Base-by-base conservation (phyloP, 148 eudicot species). In the Fagopyrum tataricum region DNA sequence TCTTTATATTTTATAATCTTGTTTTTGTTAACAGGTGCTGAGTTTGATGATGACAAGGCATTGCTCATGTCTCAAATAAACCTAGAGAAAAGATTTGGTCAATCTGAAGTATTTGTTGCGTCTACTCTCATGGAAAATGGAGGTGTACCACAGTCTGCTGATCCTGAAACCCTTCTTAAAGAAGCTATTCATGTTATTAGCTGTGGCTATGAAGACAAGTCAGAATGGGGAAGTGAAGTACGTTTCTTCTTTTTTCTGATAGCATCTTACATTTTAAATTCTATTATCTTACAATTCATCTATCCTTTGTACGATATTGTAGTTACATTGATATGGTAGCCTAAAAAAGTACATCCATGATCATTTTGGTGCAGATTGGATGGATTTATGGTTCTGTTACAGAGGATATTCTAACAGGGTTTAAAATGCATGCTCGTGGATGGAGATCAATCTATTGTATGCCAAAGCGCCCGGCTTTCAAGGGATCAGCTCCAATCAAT, bases 371-470 rank as follows among this genome's bases (percentile, higher is more conserved):
- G 76, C 87, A 90, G 95, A 87, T 90, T 77, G 95, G 91, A 46
- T 90, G 95, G 95, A 90, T 90, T 76, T 90, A 90, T 68, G 95
- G 95, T 15, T 90, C 95, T 0, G 94, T 89, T 37, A 89, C 94
- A 18, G 94, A 89, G 80, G 94, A 89, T 84, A 89, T 89, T 82
- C 84, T 90, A 11, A 90, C 91, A 5, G 95, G 95, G 68, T 90
- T 90, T 23, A 90, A 90, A 79, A 90, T 90, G 95, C 91, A 90
- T 58, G 87, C 88, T 37, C 85, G 91, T 47, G 95, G 95, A 78
- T 90, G 95, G 91, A 78, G 85, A 42, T 89, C 94, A 52, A 81
- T 89, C 37, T 89, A 89, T 70, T 89, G 94, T 77, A 85, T 86
- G 85, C 95, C 95, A 49, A 80, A 84, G 64, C 83, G 84, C 12